Base-by-base conservation (phyloP, 1,284 basidiomycete genomes). In the Marasmius sp. region DNA sequence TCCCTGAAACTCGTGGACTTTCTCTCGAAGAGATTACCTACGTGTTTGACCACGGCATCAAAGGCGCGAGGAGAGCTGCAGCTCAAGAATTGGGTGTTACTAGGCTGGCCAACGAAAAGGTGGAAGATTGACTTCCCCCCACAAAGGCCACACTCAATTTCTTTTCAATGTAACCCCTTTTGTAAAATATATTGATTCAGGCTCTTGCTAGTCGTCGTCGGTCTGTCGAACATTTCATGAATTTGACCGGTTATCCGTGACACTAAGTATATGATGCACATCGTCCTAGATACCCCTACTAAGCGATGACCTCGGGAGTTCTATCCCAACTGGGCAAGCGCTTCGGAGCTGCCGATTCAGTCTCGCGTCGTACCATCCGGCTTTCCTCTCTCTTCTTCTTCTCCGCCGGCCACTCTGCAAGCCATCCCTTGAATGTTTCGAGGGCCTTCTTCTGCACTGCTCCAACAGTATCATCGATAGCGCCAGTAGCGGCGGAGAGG, bases 381-480 rank as follows among this genome's bases (percentile, higher is more conserved):
- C 16, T 16, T 47, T n/a, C 20, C 45, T 20, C 45, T 47, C 45
- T 47, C 20, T 47, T 20, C 45, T n/a, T 12, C 52, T 54, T 38
- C n/a, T 8, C 18, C 20, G 27, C 12, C 38, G 52, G 34, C 78
- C 78, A 85, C 41, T 77, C 74, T 18, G 74, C 71, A 3, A 89
- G 72, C 87, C 87, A 89, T 6, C 58, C 70, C 65, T 79, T 79
- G 70, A 85, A 81, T 33, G 73, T 70, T 27, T 69, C 67, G 16
- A 86, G 67, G 0, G 60, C 82, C 50, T 79, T 69, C 49, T 74
- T 68, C 68, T 90, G 87, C 14, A 89, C 86, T 0, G 75, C 75
- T 6, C 71, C 69, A 34, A 91, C 77, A 1, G 84, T 85, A 33
- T 78, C 60, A 63, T 90, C 87, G 2, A 77, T 77, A 2, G 65